Evolutionary conservation across 192 early-diverging fungal species (phyloP), one percentile per base, ranked within the genome.

Genomic region (Coemansia sp.): DNA sequence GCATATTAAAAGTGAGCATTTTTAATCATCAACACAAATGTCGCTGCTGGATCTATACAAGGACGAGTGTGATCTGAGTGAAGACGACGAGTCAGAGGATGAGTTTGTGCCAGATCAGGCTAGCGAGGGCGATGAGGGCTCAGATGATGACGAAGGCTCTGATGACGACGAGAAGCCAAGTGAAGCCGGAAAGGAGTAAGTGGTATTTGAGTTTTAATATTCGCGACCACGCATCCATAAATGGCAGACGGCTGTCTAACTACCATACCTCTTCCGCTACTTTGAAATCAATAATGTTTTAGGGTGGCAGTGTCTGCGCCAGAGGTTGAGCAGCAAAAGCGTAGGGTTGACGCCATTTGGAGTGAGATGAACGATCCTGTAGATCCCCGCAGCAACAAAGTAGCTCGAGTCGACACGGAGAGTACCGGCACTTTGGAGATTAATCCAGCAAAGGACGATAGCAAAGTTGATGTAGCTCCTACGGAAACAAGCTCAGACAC

Each of bases 21-120:
- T 58, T n/a, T 34, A 55, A 41, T 36, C 17, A 55, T 51, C 31
- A n/a, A 9, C 10, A 29, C 8, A 27, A 5, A 81, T 82, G 79
- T 82, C 79, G 64, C 65, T 82, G 19, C 74, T 76, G 11, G 80
- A 83, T 38, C 64, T 83, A 56, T 83, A 83, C 70, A 68, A 65
- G 31, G 68, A 71, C 56, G 69, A 61, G 36, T 41, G 32, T 46
- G 42, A 41, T 19, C 20, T 44, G 22, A 53, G 38, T 42, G 56
- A 40, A 19, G 63, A 66, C 48, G 68, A 53, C 15, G 71, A 58
- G 13, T 62, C 48, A 5, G 65, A 80, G 48, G 77, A 80, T n/a
- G 77, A 80, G 39, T 80, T 74, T 71, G 72, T 80, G 34, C 77
- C 77, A 3, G 59, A 5, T 40, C 59, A 61, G 20, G 59, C 20